Evolutionary conservation across 495 filamentous ascomycete genomes (phyloP), one percentile per base, ranked within the genome.

Genomic region (Penicillium cosmopolitanum): DNA sequence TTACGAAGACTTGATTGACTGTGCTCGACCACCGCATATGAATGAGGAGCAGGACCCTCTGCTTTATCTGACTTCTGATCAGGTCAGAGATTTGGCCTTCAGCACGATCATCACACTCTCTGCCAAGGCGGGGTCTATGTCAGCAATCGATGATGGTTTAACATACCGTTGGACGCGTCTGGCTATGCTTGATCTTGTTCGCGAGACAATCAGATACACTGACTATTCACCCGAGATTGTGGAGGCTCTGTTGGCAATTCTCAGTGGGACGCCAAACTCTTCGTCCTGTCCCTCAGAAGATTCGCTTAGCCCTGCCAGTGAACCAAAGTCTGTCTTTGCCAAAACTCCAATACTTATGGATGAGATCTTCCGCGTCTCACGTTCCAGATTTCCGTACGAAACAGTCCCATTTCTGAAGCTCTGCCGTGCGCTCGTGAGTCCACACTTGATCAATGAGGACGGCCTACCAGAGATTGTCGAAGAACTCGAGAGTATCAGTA

Each of bases 361-460:
- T 18, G 72, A 68, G 23, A 80, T 90, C 53, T 81, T 92, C 36
- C 71, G 76, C 19, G 76, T 82, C 57, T 85, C 95, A 2, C 81
- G 85, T 19, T 82, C 81, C 53, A 86, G 94, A 46, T 98, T 92
- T 72, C 95, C 95, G 1, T 92, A 89, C 71, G 95, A 98, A 73
- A 85, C 87, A 21, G 67, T 85, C n/a, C 92, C 95, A 4, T 90
- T 97, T 60, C 62, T 96, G 53, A 83, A 83, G 53, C 68, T 92
- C 42, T 84, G 81, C 53, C 82, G 82, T 50, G 84, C 84, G 18
- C 58, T 91, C 12, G 61, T 75, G 16, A 73, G 65, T 56, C 71
- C 65, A 40, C 66, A 77, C 43, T 54, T 72, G 5, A 61, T 77
- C 15, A 80, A 85, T 43, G 74, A 81, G 25, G 79, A 82, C 8